Base-by-base conservation (phyloP, 2,329 filamentous ascomycete genomes). In the Fusarium citri region DNA sequence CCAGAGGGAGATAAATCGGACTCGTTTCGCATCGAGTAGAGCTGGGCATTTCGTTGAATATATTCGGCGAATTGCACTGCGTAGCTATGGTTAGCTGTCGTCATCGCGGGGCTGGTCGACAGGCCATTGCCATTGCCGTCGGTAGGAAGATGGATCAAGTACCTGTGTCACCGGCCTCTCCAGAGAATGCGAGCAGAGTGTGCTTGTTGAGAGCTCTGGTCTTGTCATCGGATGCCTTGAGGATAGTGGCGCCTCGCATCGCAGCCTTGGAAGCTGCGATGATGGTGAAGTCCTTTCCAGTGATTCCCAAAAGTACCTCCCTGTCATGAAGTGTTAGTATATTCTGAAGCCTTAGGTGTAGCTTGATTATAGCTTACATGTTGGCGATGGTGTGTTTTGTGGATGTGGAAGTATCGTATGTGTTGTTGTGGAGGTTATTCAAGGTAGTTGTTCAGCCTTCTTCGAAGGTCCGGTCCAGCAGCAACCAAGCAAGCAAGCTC, bases 231-330 rank as follows among this genome's bases (percentile, higher is more conserved):
- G 90, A 88, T 62, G 93, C 89, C 84, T 99, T 99, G 79, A 99
- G 91, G 81, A 99, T 92, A 64, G 95, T 98, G 71, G 94, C 93
- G 77, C 96, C 96, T 85, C 96, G 91, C 94, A 98, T 98, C 77
- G 94, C 93, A 79, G 96, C 96, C 87, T 99, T 98, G 70, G 94
- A 98, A 77, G 96, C 93, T 77, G 94, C 96, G 81, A 99, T 91
- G 87, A 99, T 90, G 85, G 94, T 97, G 83, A 98, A 99, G 89
- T 99, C 97, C 87, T 97, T 97, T 86, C 96, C 97, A 65, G 95
- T 98, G 82, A 99, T 97, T 78, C 96, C 96, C 76, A 99, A 89
- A 80, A 99, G 88, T 81, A 98, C 93, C 90, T 99, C 96, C 96
- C 94, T 98, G 66, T 28, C 51, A 49, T 22, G 25, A 5, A 16